phyloP scores from a whole-genome alignment of 805 yeast genomes.

The Kluyveromyces wickerhamii region DNA sequence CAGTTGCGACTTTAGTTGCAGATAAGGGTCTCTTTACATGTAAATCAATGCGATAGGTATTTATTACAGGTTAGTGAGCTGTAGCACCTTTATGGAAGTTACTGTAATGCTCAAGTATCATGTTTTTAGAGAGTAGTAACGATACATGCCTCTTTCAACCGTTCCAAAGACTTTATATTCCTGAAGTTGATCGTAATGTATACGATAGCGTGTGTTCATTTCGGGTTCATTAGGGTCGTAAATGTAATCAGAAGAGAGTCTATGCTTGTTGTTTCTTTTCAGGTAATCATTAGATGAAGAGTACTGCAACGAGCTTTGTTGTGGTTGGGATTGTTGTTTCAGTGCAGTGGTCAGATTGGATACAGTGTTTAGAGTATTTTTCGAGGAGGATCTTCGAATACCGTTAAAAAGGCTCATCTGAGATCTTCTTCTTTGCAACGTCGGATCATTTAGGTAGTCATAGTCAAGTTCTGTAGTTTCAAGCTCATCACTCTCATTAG shows the following conservation, averaged over 20 bases:
- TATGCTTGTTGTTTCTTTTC: neutral
- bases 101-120: no score
- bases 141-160: conserved; percentile 38
- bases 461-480: conserved; percentile 22
- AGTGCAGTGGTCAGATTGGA: conserved; percentile 4
- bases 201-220: conserved; percentile 20
- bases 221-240: conserved; percentile 22
- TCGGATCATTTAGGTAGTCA: conserved; percentile 25
- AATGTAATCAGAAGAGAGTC: conserved; percentile 11
- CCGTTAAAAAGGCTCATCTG: conserved; percentile 18
- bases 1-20: no score
- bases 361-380: neutral
- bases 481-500: neutral
- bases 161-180: conserved; percentile 36
- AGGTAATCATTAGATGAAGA: neutral
- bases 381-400: conserved; percentile 6
- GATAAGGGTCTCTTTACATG: no score
- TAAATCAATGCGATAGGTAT: no score
- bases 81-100: no score
- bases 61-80: no score
- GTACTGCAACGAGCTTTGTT: neutral
- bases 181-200: conserved; percentile 25
- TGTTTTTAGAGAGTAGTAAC: conserved; percentile 36
- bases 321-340: neutral
- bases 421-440: conserved; percentile 28